Evolutionary conservation across 345 rosid species (phyloP).

Genomic region (Acer negundo): DNA sequence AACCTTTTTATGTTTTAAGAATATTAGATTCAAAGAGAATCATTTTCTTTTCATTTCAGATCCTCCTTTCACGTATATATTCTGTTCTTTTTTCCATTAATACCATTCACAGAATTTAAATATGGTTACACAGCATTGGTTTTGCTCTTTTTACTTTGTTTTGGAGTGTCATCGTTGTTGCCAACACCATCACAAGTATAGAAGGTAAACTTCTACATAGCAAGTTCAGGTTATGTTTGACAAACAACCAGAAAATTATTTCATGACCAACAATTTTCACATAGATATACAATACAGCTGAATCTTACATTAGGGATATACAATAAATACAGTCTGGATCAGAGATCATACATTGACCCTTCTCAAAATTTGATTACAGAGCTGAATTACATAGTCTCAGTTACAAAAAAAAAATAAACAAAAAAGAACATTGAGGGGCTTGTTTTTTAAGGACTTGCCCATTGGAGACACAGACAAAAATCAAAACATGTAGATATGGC

Average conservation of each 20-base stretch:
- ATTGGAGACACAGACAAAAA: no score
- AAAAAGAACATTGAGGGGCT: not conserved
- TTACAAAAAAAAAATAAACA: not conserved
- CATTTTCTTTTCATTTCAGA: no score
- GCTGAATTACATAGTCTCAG: not conserved
- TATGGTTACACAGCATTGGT: no score
- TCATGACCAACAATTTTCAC: not conserved
- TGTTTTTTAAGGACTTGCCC: no score
- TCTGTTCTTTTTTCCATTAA: no score
- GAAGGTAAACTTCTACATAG: no score
- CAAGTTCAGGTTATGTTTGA: not conserved
- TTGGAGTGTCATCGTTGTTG: not conserved
- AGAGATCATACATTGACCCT: not conserved
- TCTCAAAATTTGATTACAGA: constrained; percentile 4
- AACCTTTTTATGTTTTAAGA: no score
- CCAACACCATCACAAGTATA: not conserved
- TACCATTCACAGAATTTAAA: no score
- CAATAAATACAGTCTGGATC: not conserved
- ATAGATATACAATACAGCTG: not conserved
- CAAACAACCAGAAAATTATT: not conserved
- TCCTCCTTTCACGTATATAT: no score
- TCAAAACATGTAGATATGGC: no score
- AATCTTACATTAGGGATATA: not conserved
- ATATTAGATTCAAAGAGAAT: no score
- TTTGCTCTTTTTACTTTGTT: no score